Evolutionary conservation across 2,329 filamentous ascomycete species (phyloP), one percentile per base, ranked within the genome.

Genomic region (Cladosporium sp.): DNA sequence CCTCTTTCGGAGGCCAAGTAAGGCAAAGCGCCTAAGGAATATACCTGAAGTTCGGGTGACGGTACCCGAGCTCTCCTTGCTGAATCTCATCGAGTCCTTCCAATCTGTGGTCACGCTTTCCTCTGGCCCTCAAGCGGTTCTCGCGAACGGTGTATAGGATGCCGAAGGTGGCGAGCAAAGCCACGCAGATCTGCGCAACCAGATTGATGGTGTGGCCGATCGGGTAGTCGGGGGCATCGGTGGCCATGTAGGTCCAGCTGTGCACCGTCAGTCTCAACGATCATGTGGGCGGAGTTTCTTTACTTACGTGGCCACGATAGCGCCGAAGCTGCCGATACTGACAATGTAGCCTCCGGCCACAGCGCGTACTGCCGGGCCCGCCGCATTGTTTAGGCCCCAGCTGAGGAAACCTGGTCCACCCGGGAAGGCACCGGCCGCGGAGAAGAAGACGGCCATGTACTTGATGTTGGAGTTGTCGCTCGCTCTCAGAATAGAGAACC

Each of bases 311-410:
- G 80, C 77, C 2, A 83, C 66, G 38, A 83, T 77, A 22, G 79
- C 79, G 37, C 80, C 80, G 9, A 77, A 69, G 1, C 77, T 82
- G 9, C 80, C 80, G 2, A 83, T 60, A 0, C 71, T 73, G 9
- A 79, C 76, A 35, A 83, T 76, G 56, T 78, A 83, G 3, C 72
- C 79, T 18, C 77, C 73, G 0, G 78, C 74, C 0, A 83, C 77
- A 4, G 80, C 80, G 19, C 79, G 74, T 1, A 82, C 70, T 9
- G 78, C 74, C 0, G 80, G 79, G 0, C 80, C 79, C 0, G 76
- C 74, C 0, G 80, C 73, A 57, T 83, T 83, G 62, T 83, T 83
- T 52, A 82, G 71, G 0, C 74, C 78, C 80, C 80, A 83, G 5
- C 74, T 74, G 41, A 83, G 61, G 67, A 81, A 82, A 0, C 77